Evolutionary conservation across 352 stramenopile genomes (phyloP), one percentile per base, ranked within the genome.

Genomic region (Globisporangium apiculatum): DNA sequence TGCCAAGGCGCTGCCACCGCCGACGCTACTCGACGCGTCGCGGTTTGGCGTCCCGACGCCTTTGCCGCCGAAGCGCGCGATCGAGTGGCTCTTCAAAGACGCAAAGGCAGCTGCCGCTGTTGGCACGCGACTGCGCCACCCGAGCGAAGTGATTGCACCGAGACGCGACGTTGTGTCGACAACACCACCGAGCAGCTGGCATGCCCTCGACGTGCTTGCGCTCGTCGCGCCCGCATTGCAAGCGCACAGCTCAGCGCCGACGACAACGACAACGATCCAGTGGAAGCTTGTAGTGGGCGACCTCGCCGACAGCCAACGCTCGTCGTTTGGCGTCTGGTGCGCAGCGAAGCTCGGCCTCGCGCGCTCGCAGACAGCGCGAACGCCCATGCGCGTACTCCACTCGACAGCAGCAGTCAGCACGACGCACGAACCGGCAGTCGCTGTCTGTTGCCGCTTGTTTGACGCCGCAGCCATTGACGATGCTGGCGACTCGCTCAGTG

Each of bases 231-330:
- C 58, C 36, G 51, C 62, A n/a, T 64, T 85, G 55, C 57, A 24
- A 11, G 56, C 41, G 35, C 59, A 58, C 51, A 72, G 65, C 14
- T 24, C 59, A 4, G 61, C 31, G 3, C 18, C 51, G 9, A 55
- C 64, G 12, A 48, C 53, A 15, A 53, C 2, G 15, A n/a, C 63
- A 12, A 60, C 62, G 48, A 66, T 75, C 8, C 57, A 66, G 8
- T 93, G 80, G 80, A 93, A 93, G 57, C 61, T 91, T 40, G 64
- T 90, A 43, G 68, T 93, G 49, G 81, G 75, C n/a, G 81, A 93
- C 61, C 58, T 93, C 11, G 51, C 87, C 41, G 73, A 86, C 55
- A 66, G 63, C 53, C 63, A 68, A 7, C 64, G 66, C 6, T 83
- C 78, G 12, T 84, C 75, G 1, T 90, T 93, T 68, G 83, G 80